Base-by-base conservation (phyloP, 2,329 filamentous ascomycete genomes). In the Ophiostoma pallidulum region DNA sequence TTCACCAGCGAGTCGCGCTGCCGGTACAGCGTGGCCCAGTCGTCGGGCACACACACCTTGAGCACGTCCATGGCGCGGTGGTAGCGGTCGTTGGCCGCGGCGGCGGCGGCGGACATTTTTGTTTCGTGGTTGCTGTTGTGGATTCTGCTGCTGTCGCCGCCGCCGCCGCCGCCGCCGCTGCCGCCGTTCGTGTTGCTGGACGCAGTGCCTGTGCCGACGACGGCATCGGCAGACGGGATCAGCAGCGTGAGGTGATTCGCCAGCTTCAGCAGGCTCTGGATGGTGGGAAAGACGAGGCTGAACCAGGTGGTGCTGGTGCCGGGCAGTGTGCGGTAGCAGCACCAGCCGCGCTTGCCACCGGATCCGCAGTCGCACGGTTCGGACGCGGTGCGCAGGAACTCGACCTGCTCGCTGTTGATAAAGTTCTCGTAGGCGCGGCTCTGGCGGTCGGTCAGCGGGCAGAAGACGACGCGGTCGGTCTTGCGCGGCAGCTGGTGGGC, bases 401-500 rank as follows among this genome's bases (percentile, higher is more conserved):
- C 68, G 2, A 92, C 76, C 8, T 84, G 74, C 2, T 83, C 77
- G 51, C 84, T 85, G 13, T 79, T 74, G n/a, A 95, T 68, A 47
- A 92, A 85, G 32, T 82, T 84, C 56, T 88, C 77, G 61, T 98
- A 98, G 0, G 90, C 91, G 28, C 82, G 75, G 12, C 77, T 75
- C 63, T 98, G 92, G 0, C 82, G 76, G 4, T 84, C 77, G 0
- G 90, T 95, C 18, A 98, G 73, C 2, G 89, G 89, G 57, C 92
- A 98, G 60, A 98, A 98, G 4, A 97, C 88, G 1, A 97, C 90
- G 47, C 84, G 80, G 62, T 98, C 92, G 29, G 79, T 90, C 72
- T 98, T 98, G 66, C 89, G 94, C 0, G 92, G 92, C 8, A 98
- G 72, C 60, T 98, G 91, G 58, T 95, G 73, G 1, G 89, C 88